Percentiles rank a stretch among this genome's conserved stretches.
Evolutionary conservation across 1,139 yeast genomes (phyloP).

Genomic region (Nakaseomyces nivariensis): DNA sequence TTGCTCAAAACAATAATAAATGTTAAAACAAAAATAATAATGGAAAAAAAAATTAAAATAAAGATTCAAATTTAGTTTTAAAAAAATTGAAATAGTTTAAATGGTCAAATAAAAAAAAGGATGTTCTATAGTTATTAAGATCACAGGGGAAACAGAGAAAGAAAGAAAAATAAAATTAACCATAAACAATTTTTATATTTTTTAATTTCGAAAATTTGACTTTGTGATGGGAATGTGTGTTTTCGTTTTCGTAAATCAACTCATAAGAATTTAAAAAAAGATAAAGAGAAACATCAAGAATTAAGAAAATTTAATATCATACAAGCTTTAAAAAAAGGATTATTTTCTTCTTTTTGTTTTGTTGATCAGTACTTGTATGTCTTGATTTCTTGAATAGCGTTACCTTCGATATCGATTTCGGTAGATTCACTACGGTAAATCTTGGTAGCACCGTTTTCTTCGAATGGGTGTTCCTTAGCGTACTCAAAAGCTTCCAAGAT

Average conservation of each 20-base stretch:
- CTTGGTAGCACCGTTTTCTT: constrained; percentile 34
- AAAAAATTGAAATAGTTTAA: no score
- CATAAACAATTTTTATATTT: no score
- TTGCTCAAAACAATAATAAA: background rate
- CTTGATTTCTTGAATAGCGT: constrained; percentile 25
- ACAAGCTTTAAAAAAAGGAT: no score
- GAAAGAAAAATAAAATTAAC: no score
- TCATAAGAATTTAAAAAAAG: no score
- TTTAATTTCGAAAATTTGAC: no score
- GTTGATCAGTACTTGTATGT: constrained; percentile 23
- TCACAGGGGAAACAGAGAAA: background rate
- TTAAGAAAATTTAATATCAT: background rate
- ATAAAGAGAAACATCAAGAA: background rate
- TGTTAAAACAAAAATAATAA: background rate
- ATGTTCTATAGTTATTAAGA: background rate
- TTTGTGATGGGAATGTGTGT: background rate
- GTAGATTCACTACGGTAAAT: constrained; percentile 33
- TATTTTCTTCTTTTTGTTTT: background rate
- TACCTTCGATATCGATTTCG: constrained; percentile 26
- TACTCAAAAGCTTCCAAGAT: constrained; percentile 48
- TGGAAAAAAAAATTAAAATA: no score
- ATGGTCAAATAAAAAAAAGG: no score
- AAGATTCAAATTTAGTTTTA: no score
- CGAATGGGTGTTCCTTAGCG: constrained; percentile 35
- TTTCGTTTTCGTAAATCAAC: no score